A percentile compares a stretch with the other conserved stretches of the same genome.
Conservation (phyloP, 306 rosid genomes). For the Gastrolobium villosum region DNA sequence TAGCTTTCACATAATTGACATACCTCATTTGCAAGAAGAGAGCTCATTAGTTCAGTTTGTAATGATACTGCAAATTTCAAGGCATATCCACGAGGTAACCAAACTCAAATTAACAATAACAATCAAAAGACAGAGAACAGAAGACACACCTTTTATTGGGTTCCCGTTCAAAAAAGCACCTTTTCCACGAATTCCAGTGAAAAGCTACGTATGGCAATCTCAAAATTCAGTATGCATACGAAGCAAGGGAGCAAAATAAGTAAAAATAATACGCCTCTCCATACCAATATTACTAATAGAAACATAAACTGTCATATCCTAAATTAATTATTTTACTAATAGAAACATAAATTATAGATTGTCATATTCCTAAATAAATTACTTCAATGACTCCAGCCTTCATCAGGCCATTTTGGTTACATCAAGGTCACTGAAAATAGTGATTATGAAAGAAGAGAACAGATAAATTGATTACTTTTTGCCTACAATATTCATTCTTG, state of each 20-base stretch:
- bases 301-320: conserved; percentile 14
- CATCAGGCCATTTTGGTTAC: conserved; percentile 23
- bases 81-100: conserved; percentile 34
- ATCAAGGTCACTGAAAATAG: conserved; percentile 12
- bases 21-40: conserved; percentile 90
- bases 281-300: conserved; percentile 29
- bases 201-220: conserved; percentile 62
- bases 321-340: background rate
- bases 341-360: conserved; percentile 16
- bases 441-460: conserved; percentile 5
- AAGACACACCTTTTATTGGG: conserved; percentile 73
- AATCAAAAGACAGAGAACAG: conserved; percentile 31
- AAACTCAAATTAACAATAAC: conserved; percentile 19
- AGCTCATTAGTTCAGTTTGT: conserved; percentile 68
- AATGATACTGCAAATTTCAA: conserved; percentile 71
- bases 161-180: conserved; percentile 84
- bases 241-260: background rate
- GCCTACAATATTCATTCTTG: background rate
- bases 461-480: background rate
- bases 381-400: conserved; percentile 10
- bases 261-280: background rate
- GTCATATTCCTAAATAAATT: conserved; percentile 1
- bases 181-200: conserved; percentile 78
- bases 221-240: conserved; percentile 7
- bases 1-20: conserved; percentile 36